Percentiles rank a stretch among this genome's conserved stretches.
Conservation (phyloP, 192 early-diverging fungal species). For the Coemansia sp. region DNA sequence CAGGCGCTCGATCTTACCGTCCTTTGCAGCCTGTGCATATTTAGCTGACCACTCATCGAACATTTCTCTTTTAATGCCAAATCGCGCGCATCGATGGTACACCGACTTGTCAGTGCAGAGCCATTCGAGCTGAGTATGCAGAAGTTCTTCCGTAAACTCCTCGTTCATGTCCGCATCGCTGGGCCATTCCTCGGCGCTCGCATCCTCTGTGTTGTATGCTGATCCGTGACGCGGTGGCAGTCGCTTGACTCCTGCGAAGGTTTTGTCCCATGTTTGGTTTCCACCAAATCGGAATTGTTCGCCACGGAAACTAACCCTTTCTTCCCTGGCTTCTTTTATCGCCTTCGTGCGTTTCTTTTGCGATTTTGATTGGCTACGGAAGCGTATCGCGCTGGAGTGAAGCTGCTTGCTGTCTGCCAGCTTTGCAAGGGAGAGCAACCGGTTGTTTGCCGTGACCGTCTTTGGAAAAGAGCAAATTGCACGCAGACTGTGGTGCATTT, state of each 20-base stretch:
- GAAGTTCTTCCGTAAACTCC: slow-evolving; percentile 22
- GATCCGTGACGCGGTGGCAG: background rate
- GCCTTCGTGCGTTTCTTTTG: background rate
- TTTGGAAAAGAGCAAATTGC: background rate
- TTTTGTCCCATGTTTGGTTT: background rate
- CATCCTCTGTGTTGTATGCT: background rate
- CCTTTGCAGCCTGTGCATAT: slow-evolving; percentile 20
- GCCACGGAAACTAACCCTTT: background rate
- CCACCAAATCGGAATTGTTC: background rate
- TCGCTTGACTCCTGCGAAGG: background rate
- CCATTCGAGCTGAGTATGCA: slow-evolving; percentile 13
- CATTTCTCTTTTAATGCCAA: slow-evolving; percentile 31
- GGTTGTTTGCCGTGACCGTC: background rate
- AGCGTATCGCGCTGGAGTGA: background rate
- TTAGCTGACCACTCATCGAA: slow-evolving; percentile 39
- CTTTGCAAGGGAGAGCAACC: background rate
- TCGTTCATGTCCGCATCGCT: slow-evolving; percentile 40
- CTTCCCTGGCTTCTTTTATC: background rate
- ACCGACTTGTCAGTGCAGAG: slow-evolving; percentile 12
- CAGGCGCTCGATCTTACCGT: slow-evolving; percentile 28
- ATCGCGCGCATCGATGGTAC: slow-evolving; percentile 33
- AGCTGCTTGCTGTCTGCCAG: background rate
- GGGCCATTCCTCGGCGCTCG: slow-evolving; percentile 17
- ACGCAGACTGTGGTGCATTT: background rate
- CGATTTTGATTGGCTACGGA: background rate